These are phyloP conservation scores for Gracilariopsis chorda DNA, from an alignment of 23 red algal genomes.

Conservation along the genomic window DNA sequence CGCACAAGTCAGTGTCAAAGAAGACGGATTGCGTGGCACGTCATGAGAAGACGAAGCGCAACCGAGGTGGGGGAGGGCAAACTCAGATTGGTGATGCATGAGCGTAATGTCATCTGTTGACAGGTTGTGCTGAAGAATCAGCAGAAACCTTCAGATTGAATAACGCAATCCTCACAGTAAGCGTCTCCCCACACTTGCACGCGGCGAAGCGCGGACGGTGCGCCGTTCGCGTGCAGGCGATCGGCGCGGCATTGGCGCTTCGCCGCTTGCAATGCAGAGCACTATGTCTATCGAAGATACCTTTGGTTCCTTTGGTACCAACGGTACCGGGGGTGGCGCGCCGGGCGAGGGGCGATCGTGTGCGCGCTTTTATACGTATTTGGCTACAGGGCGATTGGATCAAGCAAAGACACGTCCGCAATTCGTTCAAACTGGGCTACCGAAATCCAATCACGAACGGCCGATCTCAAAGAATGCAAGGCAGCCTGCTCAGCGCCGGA, in stretches of 20 bases:
- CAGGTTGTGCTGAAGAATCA: too few relatives aligned
- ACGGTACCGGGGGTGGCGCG: neutral
- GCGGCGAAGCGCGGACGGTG: too few relatives aligned
- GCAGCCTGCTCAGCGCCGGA: neutral
- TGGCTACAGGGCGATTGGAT: neutral
- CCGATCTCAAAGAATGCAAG: neutral
- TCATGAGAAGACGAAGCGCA: too few relatives aligned
- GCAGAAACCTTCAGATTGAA: neutral
- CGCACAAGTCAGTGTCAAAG: too few relatives aligned
- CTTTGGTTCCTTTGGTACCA: too few relatives aligned
- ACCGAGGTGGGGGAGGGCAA: neutral
- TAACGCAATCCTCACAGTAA: conserved; percentile 14
- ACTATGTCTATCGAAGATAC: too few relatives aligned
- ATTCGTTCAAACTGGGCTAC: conserved; percentile 5
- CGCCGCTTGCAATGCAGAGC: too few relatives aligned
- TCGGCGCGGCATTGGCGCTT: too few relatives aligned
- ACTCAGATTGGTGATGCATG: conserved; percentile 12
- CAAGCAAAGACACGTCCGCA: neutral
- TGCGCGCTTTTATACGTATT: neutral
- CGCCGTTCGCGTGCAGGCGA: too few relatives aligned
- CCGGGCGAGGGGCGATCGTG: neutral
- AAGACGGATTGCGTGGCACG: too few relatives aligned
- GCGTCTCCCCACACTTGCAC: neutral
- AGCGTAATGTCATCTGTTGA: neutral
- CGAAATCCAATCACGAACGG: neutral